These are phyloP conservation scores for Zasmidium citrigriseum DNA, from an alignment of 2,329 filamentous ascomycete genomes.

Conservation along the genomic window DNA sequence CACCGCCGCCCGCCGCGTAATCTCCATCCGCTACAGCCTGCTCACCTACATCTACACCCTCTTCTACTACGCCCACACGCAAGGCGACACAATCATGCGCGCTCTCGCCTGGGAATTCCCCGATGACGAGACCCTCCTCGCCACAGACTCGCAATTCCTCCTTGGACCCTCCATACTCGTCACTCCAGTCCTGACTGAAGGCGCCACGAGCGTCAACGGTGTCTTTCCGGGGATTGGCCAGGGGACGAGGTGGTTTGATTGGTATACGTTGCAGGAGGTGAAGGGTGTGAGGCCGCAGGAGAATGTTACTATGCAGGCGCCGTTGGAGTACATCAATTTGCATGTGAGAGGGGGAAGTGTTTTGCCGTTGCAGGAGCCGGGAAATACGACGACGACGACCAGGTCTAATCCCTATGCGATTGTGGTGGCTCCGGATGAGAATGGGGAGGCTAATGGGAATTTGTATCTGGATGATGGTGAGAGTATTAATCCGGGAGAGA, in stretches of 20 bases:
- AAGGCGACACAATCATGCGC: constrained; percentile 68
- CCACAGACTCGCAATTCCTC: constrained; percentile 68
- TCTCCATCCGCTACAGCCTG: constrained; percentile 68
- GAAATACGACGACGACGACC: constrained; percentile 20
- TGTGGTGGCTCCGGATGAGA: constrained; percentile 15
- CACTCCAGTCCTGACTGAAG: constrained; percentile 64
- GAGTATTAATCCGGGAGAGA: not conserved
- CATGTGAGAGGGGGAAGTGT: constrained; percentile 27
- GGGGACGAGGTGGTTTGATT: constrained; percentile 70
- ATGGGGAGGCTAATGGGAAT: constrained; percentile 6
- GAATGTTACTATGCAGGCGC: constrained; percentile 29
- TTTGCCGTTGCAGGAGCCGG: constrained; percentile 26
- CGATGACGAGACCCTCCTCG: constrained; percentile 63
- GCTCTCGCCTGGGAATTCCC: constrained; percentile 73
- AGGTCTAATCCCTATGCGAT: constrained; percentile 15
- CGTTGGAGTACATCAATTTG: constrained; percentile 28
- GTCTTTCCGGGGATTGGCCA: constrained; percentile 66
- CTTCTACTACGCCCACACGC: constrained; percentile 64
- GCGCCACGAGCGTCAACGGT: constrained; percentile 61
- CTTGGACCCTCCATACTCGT: constrained; percentile 66
- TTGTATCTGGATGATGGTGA: constrained; percentile 63
- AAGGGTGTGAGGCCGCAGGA: constrained; percentile 43
- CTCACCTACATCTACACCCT: constrained; percentile 74
- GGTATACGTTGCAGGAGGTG: constrained; percentile 65
- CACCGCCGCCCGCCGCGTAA: constrained; percentile 62